Evolutionary conservation across 2,329 filamentous ascomycete genomes (phyloP), one percentile per base, ranked within the genome.

Genomic region (Akanthomyces dipterigenus): DNA sequence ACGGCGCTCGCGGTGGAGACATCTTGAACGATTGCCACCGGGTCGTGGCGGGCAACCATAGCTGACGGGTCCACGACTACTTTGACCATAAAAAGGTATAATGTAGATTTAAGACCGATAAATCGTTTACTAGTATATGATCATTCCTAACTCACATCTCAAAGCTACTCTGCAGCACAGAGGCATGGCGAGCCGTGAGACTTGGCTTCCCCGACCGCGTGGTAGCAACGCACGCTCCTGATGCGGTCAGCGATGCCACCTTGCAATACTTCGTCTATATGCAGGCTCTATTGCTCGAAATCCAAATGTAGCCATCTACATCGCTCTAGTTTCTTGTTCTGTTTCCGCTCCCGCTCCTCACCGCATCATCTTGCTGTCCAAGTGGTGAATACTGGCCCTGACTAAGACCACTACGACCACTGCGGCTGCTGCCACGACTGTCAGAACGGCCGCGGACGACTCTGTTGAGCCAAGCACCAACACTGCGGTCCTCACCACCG

Each of bases 381-480:
- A 79, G 65, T 5, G 76, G 76, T 45, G 75, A 69, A 67, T 78
- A 78, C 42, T 73, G 73, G n/a, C 75, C 75, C 65, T 77, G 75
- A 12, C 73, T 77, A 56, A 71, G 70, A 22, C 68, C 64, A 64
- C 75, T 76, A 46, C 72, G 70, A 8, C 73, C 73, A 38, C 76
- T 71, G 56, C 74, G 75, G 20, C 56, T 70, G 53, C 75, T 77
- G 58, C 71, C 71, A 20, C 68, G 64, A 64, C 75, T 76, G 50
- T 72, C 71, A 5, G 74, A 73, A 31, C 76, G 71, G 60, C 74
- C 75, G 36, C 75, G 71, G 7, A 76, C 75, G 14, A 78, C 72
- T 57, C 76, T 69, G 3, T 75, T 76, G 7, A 79, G 64, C 82
- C 82, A 85, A 9, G 80, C 80, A 28, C 79, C 76, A 40, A 84